These are phyloP conservation scores for Pseudozyma tsukubaensis DNA, from an alignment of 1,284 basidiomycete genomes.

Conservation along the genomic window DNA sequence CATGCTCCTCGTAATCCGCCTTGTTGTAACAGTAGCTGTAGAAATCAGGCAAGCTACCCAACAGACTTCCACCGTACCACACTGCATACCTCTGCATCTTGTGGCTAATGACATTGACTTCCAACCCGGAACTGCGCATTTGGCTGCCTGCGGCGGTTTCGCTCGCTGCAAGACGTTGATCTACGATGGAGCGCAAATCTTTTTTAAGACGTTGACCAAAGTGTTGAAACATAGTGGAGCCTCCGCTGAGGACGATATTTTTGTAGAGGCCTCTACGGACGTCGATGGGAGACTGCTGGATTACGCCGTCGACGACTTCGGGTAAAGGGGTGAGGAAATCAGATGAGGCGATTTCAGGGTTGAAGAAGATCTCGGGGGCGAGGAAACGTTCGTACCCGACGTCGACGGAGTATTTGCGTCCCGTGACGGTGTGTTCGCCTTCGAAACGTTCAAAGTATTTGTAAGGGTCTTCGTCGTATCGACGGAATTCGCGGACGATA, in stretches of 20 bases:
- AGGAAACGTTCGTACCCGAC: slow-evolving; percentile 99
- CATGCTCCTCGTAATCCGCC: slow-evolving; percentile 96
- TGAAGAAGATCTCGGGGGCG: slow-evolving; percentile 99
- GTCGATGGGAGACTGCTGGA: slow-evolving; percentile 95
- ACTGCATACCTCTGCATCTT: slow-evolving; percentile 97
- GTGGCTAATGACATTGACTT: slow-evolving; percentile 88
- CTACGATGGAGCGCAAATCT: slow-evolving; percentile 93
- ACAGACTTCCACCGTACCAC: slow-evolving; percentile 95
- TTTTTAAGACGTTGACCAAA: slow-evolving; percentile 95
- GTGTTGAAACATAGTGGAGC: slow-evolving; percentile 98
- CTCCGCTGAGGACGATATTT: slow-evolving; percentile 94
- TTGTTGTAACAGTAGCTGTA: slow-evolving; percentile 97
- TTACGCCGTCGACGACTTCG: slow-evolving; percentile 94
- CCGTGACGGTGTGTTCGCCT: slow-evolving; percentile 91
- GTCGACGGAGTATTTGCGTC: slow-evolving; percentile 89
- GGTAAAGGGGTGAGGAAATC: slow-evolving; percentile 98
- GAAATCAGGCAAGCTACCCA: slow-evolving; percentile 82
- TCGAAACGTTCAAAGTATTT: slow-evolving; percentile 96
- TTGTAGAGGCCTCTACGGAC: slow-evolving; percentile 94
- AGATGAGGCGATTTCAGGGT: slow-evolving; percentile 97
- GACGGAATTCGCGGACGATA: slow-evolving; percentile 98
- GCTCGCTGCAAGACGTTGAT: slow-evolving; percentile 84
- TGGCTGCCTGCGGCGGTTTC: slow-evolving; percentile 80
- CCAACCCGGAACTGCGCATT: slow-evolving; percentile 72
- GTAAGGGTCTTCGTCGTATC: slow-evolving; percentile 95